Base-by-base conservation (phyloP, 139 green algal species). In the Eudorina sp. region DNA sequence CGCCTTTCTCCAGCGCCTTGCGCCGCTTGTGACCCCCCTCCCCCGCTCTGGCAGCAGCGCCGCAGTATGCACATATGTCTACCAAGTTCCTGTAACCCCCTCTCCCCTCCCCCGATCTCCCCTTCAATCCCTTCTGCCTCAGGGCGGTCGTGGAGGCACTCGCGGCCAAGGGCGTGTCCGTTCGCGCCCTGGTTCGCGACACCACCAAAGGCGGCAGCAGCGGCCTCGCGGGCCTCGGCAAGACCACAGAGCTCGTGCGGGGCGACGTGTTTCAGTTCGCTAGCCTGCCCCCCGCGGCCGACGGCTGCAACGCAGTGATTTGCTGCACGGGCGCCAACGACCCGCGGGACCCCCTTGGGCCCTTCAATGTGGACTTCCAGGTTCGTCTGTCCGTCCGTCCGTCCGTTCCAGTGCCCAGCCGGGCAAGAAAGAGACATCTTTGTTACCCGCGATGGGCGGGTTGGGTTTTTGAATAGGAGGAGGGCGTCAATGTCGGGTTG, bases 181-280 rank as follows among this genome's bases (percentile, higher is more conserved):
- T 95, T 36, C 69, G 88, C 7, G 95, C 94, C 8, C 90, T 98
- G 25, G 95, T 94, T 19, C 80, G 94, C 1, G 91, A 97, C 85
- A 80, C 70, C 27, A 41, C 86, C 21, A 94, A 93, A 55, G 90
- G 27, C 38, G 16, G 60, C 80, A 51, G 23, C 40, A 58, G 40
- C 41, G n/a, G 51, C 55, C 78, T 85, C 55, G 78, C 78, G 27
- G 78, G 78, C 0, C 18, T 85, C 8, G 78, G 78, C 60, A 21
- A 18, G 6, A 77, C 40, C 60, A 86, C 80, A 4, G 53, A 84
- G 34, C 69, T 94, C 14, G 84, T 93, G 68, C 89, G 93, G 34
- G 93, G 88, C 4, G 93, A 97, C 72, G 95, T 98, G 19, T 95
- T 90, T 68, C 89, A 96, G 78, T 97, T 90, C 70, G 62, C 70